These are phyloP conservation scores for Primulina huaijiensis DNA, from an alignment of 257 asterid species.

Conservation along the genomic window DNA sequence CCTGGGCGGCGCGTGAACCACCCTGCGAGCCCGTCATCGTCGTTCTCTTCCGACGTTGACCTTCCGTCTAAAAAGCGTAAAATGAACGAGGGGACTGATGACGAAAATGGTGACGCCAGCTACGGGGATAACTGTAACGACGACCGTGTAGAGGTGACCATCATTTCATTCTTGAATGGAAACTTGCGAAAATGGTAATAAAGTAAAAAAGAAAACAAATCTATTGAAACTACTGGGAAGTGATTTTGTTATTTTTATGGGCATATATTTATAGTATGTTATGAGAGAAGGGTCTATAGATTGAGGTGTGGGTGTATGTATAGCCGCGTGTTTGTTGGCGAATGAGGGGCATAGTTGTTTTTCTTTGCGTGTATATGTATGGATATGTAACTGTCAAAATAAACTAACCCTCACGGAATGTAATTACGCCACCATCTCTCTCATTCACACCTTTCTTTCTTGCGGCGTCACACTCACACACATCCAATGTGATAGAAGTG, in stretches of 20 bases:
- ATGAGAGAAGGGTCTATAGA: slow-evolving; percentile 17
- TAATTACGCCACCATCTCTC: slow-evolving; percentile 59
- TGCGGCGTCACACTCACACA: slow-evolving; percentile 33
- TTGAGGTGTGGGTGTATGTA: slow-evolving; percentile 25
- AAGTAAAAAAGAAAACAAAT: slow-evolving; percentile 14
- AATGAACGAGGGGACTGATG: slow-evolving; percentile 43
- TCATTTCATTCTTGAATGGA: slow-evolving; percentile 31
- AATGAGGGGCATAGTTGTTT: slow-evolving; percentile 24
- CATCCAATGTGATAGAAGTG: slow-evolving; percentile 24
- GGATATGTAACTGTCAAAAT: slow-evolving; percentile 52
- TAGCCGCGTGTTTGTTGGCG: slow-evolving; percentile 26
- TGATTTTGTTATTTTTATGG: slow-evolving; percentile 19
- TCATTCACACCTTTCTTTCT: slow-evolving; percentile 14
- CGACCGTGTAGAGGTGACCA: slow-evolving; percentile 46
- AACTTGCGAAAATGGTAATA: slow-evolving; percentile 28
- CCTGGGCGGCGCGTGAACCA: slow-evolving; percentile 46
- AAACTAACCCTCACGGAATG: slow-evolving; percentile 82
- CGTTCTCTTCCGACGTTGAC: slow-evolving; percentile 46
- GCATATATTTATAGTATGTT: slow-evolving; percentile 1
- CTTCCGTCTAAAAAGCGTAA: slow-evolving; percentile 73
- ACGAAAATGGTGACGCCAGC: slow-evolving; percentile 31
- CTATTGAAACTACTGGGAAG: slow-evolving; percentile 28
- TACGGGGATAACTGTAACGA: slow-evolving; percentile 33
- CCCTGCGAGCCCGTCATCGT: slow-evolving; percentile 44
- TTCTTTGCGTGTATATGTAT: slow-evolving; percentile 33